phyloP scores from a whole-genome alignment of 768 basidiomycete genomes.

The Auriscalpium microsporum region DNA sequence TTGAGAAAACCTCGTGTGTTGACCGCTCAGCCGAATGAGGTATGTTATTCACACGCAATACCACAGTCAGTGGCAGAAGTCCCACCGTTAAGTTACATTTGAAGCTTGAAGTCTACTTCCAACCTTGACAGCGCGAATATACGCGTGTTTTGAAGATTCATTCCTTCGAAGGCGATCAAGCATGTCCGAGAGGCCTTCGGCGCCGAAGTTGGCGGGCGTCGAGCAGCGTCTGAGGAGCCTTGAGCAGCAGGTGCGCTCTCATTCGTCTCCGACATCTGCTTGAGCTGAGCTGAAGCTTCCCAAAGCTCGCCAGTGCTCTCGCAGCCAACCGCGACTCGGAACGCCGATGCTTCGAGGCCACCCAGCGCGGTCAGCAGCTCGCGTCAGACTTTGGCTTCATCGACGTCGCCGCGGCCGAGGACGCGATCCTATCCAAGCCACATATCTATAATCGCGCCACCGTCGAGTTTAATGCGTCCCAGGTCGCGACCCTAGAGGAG shows the following conservation, averaged over 20 bases:
- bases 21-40: no score
- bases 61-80: no score
- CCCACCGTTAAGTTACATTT: no score
- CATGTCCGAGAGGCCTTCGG: no score
- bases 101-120: no score
- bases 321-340: background rate
- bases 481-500: background rate
- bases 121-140: no score
- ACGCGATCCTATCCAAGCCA: background rate
- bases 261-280: background rate
- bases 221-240: background rate
- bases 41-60: no score
- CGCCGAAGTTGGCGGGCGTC: background rate
- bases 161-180: no score
- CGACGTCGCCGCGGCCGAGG: background rate
- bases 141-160: no score
- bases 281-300: background rate
- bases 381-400: background rate
- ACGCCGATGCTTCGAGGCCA: background rate
- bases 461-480: background rate
- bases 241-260: background rate
- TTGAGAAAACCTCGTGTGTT: no score
- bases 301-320: background rate
- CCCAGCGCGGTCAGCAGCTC: background rate
- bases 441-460: background rate